Conservation (phyloP, 202 grass and related monocot genomes). For the Sporobolus alterniflorus region DNA sequence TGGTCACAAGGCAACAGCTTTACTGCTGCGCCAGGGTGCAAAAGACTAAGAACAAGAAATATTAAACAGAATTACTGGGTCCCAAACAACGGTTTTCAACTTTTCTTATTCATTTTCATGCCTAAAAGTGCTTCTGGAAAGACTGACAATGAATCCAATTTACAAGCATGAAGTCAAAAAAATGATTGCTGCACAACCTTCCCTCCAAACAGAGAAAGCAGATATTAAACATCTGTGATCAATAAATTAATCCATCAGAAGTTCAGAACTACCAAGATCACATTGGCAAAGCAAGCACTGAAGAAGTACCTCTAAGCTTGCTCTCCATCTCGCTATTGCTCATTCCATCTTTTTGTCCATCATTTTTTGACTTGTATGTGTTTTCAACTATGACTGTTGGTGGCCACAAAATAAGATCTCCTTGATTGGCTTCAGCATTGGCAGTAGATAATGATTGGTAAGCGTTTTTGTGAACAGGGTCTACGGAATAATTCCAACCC, state of each 20-base stretch:
- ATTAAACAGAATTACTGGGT: background rate
- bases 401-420: conserved; percentile 85
- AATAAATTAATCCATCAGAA: conserved; percentile 35
- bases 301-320: conserved; percentile 76
- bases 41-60: conserved; percentile 7
- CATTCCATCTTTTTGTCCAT: conserved; percentile 54
- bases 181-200: background rate
- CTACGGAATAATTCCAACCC: conserved; percentile 72
- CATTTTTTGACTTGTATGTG: conserved; percentile 53
- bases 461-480: conserved; percentile 59
- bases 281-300: conserved; percentile 41
- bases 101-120: background rate
- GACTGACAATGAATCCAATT: conserved; percentile 7
- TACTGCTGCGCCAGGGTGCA: too few relatives aligned
- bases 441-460: conserved; percentile 61
- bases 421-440: conserved; percentile 71
- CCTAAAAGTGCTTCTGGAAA: background rate
- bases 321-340: conserved; percentile 75
- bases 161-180: background rate
- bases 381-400: conserved; percentile 77
- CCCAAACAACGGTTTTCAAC: conserved; percentile 5
- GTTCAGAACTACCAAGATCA: conserved; percentile 30
- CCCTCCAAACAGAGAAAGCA: conserved; percentile 11
- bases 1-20: too few relatives aligned
- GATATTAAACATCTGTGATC: conserved; percentile 23